These are phyloP conservation scores for Luffa acutangula DNA, from an alignment of 306 rosid genomes.

Conservation along the genomic window DNA sequence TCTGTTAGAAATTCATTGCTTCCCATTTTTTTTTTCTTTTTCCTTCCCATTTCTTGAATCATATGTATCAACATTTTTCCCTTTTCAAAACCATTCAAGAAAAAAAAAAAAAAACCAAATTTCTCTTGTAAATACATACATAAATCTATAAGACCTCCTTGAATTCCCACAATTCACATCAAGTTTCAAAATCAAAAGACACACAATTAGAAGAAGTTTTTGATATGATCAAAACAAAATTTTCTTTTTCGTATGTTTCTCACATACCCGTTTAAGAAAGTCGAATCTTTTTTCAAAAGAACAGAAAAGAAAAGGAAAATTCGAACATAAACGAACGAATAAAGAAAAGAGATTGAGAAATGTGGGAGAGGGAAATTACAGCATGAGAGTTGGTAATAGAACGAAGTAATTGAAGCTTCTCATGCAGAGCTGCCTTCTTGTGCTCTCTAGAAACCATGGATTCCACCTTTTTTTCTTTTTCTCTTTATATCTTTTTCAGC, in stretches of 20 bases:
- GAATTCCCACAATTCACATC: background rate
- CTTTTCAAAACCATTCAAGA: background rate
- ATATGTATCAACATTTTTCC: no score
- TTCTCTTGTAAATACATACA: background rate
- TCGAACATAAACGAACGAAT: background rate
- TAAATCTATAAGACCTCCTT: background rate
- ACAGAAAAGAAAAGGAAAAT: background rate
- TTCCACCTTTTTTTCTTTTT: background rate
- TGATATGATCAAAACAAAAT: background rate
- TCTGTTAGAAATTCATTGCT: background rate
- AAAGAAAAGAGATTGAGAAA: constrained; percentile 3
- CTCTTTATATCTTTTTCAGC: background rate
- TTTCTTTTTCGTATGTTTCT: no score
- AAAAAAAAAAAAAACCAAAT: no score
- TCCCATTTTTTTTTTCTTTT: background rate
- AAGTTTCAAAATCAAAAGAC: background rate
- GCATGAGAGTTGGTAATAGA: constrained; percentile 92
- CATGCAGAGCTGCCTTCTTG: constrained; percentile 74
- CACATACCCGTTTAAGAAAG: no score
- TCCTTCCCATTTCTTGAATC: no score
- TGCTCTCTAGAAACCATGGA: constrained; percentile 83
- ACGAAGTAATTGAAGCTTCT: constrained; percentile 94
- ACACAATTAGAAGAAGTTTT: background rate
- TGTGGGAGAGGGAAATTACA: constrained; percentile 43
- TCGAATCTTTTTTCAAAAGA: no score